A percentile compares a stretch with the other conserved stretches of the same genome.
Evolutionary conservation across 495 filamentous ascomycete species (phyloP).

Genomic region (Cercophora newfieldiana): DNA sequence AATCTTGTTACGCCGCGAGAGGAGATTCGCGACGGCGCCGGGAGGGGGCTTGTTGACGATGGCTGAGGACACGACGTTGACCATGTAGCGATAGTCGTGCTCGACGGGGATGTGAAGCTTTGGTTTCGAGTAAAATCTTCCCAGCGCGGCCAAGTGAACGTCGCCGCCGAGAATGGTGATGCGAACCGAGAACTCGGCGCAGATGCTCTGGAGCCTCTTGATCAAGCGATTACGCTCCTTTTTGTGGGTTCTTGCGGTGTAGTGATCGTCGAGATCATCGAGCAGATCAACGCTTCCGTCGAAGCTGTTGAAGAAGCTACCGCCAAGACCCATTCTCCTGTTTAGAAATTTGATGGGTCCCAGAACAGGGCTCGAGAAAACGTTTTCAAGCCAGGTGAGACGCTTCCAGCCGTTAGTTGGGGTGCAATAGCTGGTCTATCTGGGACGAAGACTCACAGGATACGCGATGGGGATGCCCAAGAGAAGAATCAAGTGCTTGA

Average conservation of each 20-base stretch:
- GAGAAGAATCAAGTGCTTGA: constrained; percentile 82
- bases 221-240: constrained; percentile 75
- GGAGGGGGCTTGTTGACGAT: constrained; percentile 95
- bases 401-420: constrained; percentile 46
- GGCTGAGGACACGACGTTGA: constrained; percentile 82
- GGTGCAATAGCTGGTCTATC: neutral
- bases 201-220: constrained; percentile 70
- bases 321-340: constrained; percentile 82
- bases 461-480: constrained; percentile 94
- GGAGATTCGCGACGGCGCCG: constrained; percentile 78
- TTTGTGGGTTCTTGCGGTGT: constrained; percentile 90
- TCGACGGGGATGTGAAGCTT: constrained; percentile 76
- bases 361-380: constrained; percentile 79
- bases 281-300: constrained; percentile 88
- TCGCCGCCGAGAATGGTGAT: constrained; percentile 89
- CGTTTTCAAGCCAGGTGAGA: constrained; percentile 88
- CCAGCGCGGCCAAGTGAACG: constrained; percentile 88
- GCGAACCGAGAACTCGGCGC: constrained; percentile 70
- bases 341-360: constrained; percentile 85
- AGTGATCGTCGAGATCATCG: constrained; percentile 94
- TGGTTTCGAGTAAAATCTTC: constrained; percentile 90
- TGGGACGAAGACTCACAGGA: constrained; percentile 50
- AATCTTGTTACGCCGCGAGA: constrained; percentile 85
- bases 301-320: constrained; percentile 87
- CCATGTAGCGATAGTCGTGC: constrained; percentile 91